A percentile compares a stretch with the other conserved stretches of the same genome.
Evolutionary conservation across 2,329 filamentous ascomycete genomes (phyloP).

Genomic region (Alternaria atra): DNA sequence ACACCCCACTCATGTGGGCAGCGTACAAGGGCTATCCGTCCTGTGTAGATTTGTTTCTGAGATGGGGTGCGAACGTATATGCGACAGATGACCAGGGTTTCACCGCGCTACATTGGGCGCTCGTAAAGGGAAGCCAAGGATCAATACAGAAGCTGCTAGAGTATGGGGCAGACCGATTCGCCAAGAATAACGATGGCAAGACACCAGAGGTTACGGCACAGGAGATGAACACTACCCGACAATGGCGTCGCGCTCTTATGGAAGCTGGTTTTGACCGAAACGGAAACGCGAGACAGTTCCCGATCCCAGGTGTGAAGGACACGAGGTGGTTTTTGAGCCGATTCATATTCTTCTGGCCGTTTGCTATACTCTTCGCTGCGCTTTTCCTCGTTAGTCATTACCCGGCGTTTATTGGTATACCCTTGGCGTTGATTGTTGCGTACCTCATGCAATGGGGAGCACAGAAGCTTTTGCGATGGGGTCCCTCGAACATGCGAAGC

Average conservation of each 20-base stretch:
- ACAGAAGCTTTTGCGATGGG: constrained; percentile 80
- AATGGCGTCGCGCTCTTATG: constrained; percentile 83
- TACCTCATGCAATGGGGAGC: constrained; percentile 80
- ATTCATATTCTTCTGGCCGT: constrained; percentile 91
- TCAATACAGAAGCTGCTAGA: constrained; percentile 95
- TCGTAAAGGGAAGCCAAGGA: constrained; percentile 89
- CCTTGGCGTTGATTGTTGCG: constrained; percentile 70
- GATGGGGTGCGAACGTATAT: constrained; percentile 95
- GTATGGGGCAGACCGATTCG: constrained; percentile 93
- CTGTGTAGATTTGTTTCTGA: constrained; percentile 89
- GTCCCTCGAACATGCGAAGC: constrained; percentile 85
- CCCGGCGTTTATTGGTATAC: constrained; percentile 79
- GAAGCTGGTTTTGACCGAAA: constrained; percentile 86
- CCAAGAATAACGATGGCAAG: constrained; percentile 88
- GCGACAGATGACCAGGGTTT: constrained; percentile 91
- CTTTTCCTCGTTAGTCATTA: constrained; percentile 77
- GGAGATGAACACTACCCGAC: constrained; percentile 85
- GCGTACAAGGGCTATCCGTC: constrained; percentile 96
- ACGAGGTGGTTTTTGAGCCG: constrained; percentile 79
- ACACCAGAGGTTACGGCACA: constrained; percentile 84
- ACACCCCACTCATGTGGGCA: constrained; percentile 98
- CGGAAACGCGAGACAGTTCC: constrained; percentile 77
- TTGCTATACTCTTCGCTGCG: constrained; percentile 75
- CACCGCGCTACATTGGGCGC: constrained; percentile 93
- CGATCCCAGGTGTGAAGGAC: constrained; percentile 78